phyloP scores from a whole-genome alignment of 371 early-diverging fungal species.

The Capillidium heterosporum region DNA sequence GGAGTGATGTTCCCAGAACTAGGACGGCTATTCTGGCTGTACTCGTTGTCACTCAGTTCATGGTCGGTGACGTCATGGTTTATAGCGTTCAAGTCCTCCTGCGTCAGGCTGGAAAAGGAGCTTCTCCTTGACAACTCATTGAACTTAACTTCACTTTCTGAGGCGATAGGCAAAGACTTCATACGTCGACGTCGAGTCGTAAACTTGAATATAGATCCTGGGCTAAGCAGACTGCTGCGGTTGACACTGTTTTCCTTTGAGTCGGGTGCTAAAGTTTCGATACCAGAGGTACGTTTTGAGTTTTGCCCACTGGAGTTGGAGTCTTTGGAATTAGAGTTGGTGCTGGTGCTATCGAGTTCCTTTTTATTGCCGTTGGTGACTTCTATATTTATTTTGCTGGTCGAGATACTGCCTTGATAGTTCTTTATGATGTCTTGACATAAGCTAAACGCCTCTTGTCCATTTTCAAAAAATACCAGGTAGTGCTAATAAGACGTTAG shows the following conservation, averaged over 20 bases:
- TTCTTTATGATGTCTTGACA: background rate
- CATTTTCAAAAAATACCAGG: constrained; percentile 44
- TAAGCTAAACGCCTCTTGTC: constrained; percentile 16
- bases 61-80: background rate
- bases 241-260: no score
- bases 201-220: background rate
- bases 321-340: no score
- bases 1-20: no score
- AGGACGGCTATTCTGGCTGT: background rate
- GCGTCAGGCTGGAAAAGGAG: background rate
- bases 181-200: background rate
- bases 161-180: no score
- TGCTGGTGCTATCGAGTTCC: no score
- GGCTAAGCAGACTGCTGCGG: background rate
- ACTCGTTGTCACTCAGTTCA: background rate
- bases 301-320: no score
- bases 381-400: background rate
- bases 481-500: constrained; percentile 24
- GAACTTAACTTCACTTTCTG: no score
- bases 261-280: no score
- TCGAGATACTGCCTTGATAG: background rate
- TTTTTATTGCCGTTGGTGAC: no score
- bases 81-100: background rate
- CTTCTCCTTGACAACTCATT: background rate
- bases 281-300: no score